Evolutionary conservation across 176 grass and related monocot species (phyloP).

Genomic region (Raddia guianensis): DNA sequence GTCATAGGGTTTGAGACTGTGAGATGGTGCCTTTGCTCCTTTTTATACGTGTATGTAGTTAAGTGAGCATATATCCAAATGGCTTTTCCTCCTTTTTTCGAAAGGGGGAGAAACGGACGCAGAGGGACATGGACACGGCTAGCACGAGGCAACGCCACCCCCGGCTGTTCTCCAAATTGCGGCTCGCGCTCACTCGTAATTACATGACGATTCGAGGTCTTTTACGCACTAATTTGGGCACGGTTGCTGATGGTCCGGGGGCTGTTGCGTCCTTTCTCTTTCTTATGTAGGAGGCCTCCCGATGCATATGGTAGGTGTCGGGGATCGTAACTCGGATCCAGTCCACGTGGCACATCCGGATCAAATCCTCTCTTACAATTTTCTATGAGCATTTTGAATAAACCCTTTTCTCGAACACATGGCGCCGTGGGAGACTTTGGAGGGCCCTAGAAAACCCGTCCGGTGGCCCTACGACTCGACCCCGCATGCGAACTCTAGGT

Average conservation of each 20-base stretch:
- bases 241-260: not conserved
- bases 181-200: not conserved
- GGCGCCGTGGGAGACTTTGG: too few relatives aligned
- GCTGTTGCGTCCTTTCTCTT: not conserved
- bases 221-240: not conserved
- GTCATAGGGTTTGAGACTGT: slow-evolving; percentile 28
- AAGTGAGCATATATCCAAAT: slow-evolving; percentile 9
- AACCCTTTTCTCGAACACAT: too few relatives aligned
- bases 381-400: too few relatives aligned
- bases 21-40: not conserved
- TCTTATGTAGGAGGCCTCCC: not conserved
- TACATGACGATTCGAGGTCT: not conserved
- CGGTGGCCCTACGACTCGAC: too few relatives aligned
- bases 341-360: too few relatives aligned
- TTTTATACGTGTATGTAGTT: not conserved
- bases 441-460: too few relatives aligned
- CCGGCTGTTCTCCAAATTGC: not conserved
- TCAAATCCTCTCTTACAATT: too few relatives aligned
- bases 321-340: too few relatives aligned
- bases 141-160: not conserved
- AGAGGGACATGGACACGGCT: not conserved
- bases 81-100: not conserved
- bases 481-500: too few relatives aligned
- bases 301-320: not conserved
- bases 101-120: slow-evolving; percentile 11